Base-by-base conservation (phyloP, 148 eudicot genomes). In the Chenopodium quinoa region DNA sequence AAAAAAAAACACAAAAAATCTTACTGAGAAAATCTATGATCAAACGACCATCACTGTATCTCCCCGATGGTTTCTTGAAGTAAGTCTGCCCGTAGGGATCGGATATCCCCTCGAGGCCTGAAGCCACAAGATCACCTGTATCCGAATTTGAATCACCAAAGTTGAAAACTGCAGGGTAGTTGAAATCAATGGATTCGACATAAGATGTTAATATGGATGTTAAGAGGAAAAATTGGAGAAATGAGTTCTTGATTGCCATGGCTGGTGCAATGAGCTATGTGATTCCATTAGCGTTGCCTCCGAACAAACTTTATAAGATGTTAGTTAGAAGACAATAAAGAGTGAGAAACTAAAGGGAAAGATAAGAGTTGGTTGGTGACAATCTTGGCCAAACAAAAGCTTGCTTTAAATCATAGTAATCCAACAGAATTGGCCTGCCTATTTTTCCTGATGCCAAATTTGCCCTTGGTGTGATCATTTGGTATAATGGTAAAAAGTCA, bases 61-160 rank as follows among this genome's bases (percentile, higher is more conserved):
- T 88, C 29, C 99, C 99, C 7, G 97, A 88, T 5, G 99, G 98
- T 72, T 86, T 90, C 63, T 90, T 77, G 87, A 96, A 96, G 86
- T 90, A 94, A 75, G 89, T 89, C 83, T 94, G 92, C 3, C 99
- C 99, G 72, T 93, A 86, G 9, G 99, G 99, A 58, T 88, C 88
- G 9, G 78, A 75, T 14, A 96, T 92, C 66, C 17, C 91, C 47
- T 87, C 97, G 16, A 89, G 62, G n/a, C 90, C 95, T 1, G 97
- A 92, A 20, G 88, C 82, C 3, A 91, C 89, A 12, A 88, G 94
- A 71, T 84, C 86, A 5, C 99, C 99, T 0, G 98, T 94, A 79
- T 96, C 99, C 7, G 99, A 96, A 87, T 96, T 96, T 1, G 98
- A 96, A 78, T 94, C 99, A 0, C 99, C 99, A 20, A 96, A 96